Conservation (phyloP, 441 rosid species). For the Populus hybrid region DNA sequence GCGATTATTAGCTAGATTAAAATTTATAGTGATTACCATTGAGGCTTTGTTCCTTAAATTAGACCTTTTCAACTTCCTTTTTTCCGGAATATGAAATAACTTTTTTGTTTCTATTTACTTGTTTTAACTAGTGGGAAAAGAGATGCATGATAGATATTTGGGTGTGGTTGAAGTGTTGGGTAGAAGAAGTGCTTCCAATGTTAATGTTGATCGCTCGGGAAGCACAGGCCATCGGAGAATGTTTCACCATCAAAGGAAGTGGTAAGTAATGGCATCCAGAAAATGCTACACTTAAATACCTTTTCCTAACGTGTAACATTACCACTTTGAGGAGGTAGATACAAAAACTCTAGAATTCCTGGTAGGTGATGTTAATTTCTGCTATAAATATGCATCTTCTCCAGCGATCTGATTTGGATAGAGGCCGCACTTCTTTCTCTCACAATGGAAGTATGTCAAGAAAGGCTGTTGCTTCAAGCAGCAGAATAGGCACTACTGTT, state of each 20-base stretch:
- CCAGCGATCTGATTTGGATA: slow-evolving; percentile 55
- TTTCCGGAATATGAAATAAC: background rate
- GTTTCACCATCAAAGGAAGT: slow-evolving; percentile 60
- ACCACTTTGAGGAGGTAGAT: slow-evolving; percentile 31
- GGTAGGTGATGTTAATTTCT: background rate
- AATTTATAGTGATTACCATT: background rate
- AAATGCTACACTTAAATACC: slow-evolving; percentile 27
- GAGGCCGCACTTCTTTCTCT: slow-evolving; percentile 41
- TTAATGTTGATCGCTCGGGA: slow-evolving; percentile 52
- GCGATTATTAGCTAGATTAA: background rate
- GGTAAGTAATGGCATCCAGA: slow-evolving; percentile 50
- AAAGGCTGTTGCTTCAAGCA: slow-evolving; percentile 56
- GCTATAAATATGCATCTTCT: background rate
- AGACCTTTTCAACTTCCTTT: background rate
- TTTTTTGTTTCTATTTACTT: background rate
- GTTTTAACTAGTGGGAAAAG: slow-evolving; percentile 45
- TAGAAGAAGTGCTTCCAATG: slow-evolving; percentile 48
- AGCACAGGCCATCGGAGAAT: slow-evolving; percentile 56
- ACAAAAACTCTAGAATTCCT: background rate
- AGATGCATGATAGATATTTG: slow-evolving; percentile 60
- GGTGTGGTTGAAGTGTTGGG: slow-evolving; percentile 80
- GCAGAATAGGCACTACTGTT: slow-evolving; percentile 63
- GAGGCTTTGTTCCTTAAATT: background rate
- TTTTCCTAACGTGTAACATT: slow-evolving; percentile 42
- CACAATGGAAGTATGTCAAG: slow-evolving; percentile 62